These are phyloP conservation scores for Cyclocybe cylindracea DNA, from an alignment of 768 basidiomycete genomes.

Conservation along the genomic window DNA sequence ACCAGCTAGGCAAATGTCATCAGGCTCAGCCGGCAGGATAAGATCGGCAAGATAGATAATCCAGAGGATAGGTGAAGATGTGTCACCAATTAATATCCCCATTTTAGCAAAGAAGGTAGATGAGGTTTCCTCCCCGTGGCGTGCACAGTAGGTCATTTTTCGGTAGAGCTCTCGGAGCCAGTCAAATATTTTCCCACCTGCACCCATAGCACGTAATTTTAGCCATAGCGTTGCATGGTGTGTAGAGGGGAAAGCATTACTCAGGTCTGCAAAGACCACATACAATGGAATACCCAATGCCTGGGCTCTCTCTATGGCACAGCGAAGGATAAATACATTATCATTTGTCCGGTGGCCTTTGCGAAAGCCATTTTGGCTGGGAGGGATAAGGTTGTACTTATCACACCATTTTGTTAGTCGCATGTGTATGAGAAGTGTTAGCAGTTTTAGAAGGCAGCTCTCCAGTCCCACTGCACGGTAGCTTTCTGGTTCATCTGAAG, in stretches of 20 bases:
- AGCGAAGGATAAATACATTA: constrained; percentile 25
- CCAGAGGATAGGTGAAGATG: constrained; percentile 22
- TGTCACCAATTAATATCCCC: constrained; percentile 23
- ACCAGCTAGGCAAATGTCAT: constrained; percentile 15
- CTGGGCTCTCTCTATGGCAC: constrained; percentile 20
- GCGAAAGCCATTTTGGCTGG: constrained; percentile 32
- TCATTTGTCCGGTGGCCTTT: constrained; percentile 25
- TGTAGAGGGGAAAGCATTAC: constrained; percentile 36
- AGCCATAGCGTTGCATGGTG: constrained; percentile 32
- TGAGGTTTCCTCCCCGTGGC: too few relatives aligned
- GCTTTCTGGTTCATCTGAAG: constrained; percentile 10
- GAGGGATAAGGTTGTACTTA: constrained; percentile 17
- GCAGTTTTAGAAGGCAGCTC: constrained; percentile 19
- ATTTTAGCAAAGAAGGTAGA: constrained; percentile 12
- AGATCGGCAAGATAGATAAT: constrained; percentile 22
- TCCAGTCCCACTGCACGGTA: constrained; percentile 21
- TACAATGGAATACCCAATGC: constrained; percentile 17
- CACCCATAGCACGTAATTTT: constrained; percentile 23
- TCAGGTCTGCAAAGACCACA: constrained; percentile 22
- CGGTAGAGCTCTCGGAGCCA: too few relatives aligned
- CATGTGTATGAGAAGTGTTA: constrained; percentile 21
- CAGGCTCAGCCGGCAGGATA: constrained; percentile 4
- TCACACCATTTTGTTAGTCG: constrained; percentile 20
- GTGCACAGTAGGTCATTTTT: too few relatives aligned
- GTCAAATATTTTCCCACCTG: constrained; percentile 25